phyloP scores from a whole-genome alignment of 805 yeast genomes.

The Candida sithepensis region DNA sequence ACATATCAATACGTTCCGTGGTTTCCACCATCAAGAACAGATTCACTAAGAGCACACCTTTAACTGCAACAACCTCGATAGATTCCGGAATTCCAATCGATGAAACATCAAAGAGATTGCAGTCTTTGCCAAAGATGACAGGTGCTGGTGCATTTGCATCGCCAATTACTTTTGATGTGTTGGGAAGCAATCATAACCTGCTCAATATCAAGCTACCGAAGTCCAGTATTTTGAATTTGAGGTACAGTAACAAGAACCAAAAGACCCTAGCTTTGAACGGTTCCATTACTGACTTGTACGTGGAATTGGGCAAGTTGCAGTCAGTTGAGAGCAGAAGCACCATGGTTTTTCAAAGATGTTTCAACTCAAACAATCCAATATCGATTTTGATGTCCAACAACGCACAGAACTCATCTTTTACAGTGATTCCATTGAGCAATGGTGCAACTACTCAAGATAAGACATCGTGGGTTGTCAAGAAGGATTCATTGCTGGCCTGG shows the following conservation, averaged over 20 bases:
- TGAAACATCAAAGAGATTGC: constrained; percentile 13
- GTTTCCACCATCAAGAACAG: constrained; percentile 7
- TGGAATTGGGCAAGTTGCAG: constrained; percentile 24
- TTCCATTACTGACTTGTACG: constrained; percentile 28
- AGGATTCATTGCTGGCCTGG: constrained; percentile 43
- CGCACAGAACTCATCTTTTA: constrained; percentile 32
- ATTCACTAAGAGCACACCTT: constrained; percentile 2
- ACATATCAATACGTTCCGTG: constrained; percentile 17
- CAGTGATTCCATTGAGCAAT: constrained; percentile 29
- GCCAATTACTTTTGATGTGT: constrained; percentile 38
- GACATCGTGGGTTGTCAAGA: constrained; percentile 36
- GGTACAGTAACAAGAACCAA: constrained; percentile 36
- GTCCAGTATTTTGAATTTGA: constrained; percentile 34
- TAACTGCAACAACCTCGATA: constrained; percentile 5
- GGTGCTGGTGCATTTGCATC: constrained; percentile 46
- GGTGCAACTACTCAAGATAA: constrained; percentile 4
- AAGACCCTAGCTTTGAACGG: constrained; percentile 45
- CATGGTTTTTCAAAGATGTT: constrained; percentile 33
- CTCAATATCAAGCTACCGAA: constrained; percentile 43
- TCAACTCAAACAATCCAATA: constrained; percentile 28
- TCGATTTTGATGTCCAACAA: constrained; percentile 35
- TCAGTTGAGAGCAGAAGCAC: constrained; percentile 13
- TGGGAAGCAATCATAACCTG: constrained; percentile 37
- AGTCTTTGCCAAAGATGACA: constrained; percentile 34
- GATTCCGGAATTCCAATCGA: not conserved